Conservation (phyloP, 2,329 filamentous ascomycete genomes). For the Beauveria varroae region DNA sequence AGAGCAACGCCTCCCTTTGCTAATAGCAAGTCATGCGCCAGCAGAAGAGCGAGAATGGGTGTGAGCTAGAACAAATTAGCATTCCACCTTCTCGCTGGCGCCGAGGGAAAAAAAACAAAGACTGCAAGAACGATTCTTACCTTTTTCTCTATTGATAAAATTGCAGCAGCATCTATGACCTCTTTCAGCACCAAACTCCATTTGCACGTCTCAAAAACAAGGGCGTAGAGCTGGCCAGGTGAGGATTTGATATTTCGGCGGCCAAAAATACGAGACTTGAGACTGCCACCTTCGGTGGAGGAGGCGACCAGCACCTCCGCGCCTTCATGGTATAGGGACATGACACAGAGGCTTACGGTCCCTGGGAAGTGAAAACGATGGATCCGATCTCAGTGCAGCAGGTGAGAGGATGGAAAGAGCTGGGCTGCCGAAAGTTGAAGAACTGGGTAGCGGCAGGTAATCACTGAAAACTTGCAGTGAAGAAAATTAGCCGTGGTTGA, state of each 20-base stretch:
- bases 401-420: neutral
- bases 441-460: neutral
- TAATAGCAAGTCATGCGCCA: constrained; percentile 80
- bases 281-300: constrained; percentile 55
- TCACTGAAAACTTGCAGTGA: constrained; percentile 1
- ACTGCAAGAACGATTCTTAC: constrained; percentile 34
- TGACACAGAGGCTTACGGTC: constrained; percentile 27
- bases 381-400: neutral
- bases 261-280: constrained; percentile 78
- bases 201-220: constrained; percentile 81
- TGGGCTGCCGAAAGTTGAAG: neutral
- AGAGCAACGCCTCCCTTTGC: constrained; percentile 77
- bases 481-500: constrained; percentile 5
- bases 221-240: constrained; percentile 75
- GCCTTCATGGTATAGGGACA: constrained; percentile 95
- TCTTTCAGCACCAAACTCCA: constrained; percentile 83
- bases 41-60: constrained; percentile 69
- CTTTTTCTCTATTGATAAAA: constrained; percentile 78
- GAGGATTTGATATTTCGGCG: constrained; percentile 68
- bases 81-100: neutral
- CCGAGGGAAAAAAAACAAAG: neutral
- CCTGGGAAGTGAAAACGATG: neutral
- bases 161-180: constrained; percentile 72
- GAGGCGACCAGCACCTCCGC: constrained; percentile 63
- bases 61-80: constrained; percentile 52